Evolutionary conservation across 2,329 filamentous ascomycete genomes (phyloP), one percentile per base, ranked within the genome.

Genomic region (Penicillium glabrum): DNA sequence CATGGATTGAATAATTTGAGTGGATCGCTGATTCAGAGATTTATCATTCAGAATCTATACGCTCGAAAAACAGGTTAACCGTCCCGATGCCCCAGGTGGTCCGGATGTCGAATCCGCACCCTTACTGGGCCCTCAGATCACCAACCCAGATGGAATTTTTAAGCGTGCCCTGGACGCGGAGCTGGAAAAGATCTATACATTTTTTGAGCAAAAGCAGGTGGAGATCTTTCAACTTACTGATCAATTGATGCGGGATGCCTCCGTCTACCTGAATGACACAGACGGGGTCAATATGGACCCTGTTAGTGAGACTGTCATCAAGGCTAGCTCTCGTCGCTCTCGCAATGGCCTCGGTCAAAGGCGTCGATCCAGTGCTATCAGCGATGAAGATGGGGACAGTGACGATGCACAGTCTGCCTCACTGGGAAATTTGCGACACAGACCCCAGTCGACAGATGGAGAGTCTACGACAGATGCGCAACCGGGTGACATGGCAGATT

Each of bases 171-270:
- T 99, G 19, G 91, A 96, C 69, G 84, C 89, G 43, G 95, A 99
- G 74, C 79, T 99, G 50, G 93, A 98, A 70, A 98, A 98, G 80
- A 91, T 99, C 59, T 89, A 86, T 68, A 89, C 89, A 0, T 99
- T 99, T 74, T 98, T 95, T 75, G 83, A 87, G 60, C 78, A 91
- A 59, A 99, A 99, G 75, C 93, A 99, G 75, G 81, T 86, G 24
- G 93, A 98, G 72, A 86, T 99, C 14, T 86, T 89, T 58, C 86
- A 88, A 51, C 93, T 97, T 72, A 86, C 93, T 9, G 86, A 89
- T 47, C 83, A 88, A 35, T 79, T 98, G n/a, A 76, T 93, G 54
- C 81, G 82, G 48, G 93, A 98, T 68, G 84, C 91, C 43, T 84
- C 86, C 53, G 79, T 79, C 7, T 91, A 88, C 66, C 82, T 93